Percentiles rank a stretch among this genome's conserved stretches.
These are phyloP conservation scores for Rhamnella rubrinervis DNA, from an alignment of 331 rosid genomes.

Conservation along the genomic window DNA sequence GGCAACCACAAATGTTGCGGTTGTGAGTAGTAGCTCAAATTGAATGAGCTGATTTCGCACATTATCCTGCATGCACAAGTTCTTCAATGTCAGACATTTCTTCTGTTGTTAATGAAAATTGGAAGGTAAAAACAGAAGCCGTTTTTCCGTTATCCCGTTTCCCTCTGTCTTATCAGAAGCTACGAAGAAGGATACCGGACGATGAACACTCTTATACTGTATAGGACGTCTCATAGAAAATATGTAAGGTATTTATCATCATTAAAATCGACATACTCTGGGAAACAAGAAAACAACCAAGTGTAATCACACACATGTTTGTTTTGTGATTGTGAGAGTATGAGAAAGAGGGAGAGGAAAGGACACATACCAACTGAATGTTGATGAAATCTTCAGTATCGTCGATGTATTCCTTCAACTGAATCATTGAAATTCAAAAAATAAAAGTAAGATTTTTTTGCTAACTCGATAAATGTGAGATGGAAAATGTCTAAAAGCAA, in stretches of 20 bases:
- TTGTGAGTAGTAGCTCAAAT: conserved; percentile 90
- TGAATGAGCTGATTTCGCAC: conserved; percentile 97
- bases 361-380: conserved; percentile 75
- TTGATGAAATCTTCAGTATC: conserved; percentile 99
- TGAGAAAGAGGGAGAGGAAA: background rate
- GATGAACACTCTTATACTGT: too few species aligned
- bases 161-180: too few species aligned
- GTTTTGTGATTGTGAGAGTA: too few species aligned
- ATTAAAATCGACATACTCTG: too few species aligned
- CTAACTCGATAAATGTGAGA: conserved; percentile 8
- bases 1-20: conserved; percentile 97
- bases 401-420: conserved; percentile 98
- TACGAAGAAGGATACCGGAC: too few species aligned
- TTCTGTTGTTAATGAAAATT: background rate
- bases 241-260: too few species aligned
- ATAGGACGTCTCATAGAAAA: too few species aligned
- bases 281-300: background rate
- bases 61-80: conserved; percentile 64
- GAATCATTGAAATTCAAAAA: conserved; percentile 26
- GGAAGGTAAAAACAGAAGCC: background rate
- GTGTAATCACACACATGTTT: too few species aligned
- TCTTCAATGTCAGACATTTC: background rate
- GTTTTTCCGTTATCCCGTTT: background rate
- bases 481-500: background rate
- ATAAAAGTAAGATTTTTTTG: background rate